Base-by-base conservation (phyloP, 371 early-diverging fungal genomes). In the Mortierella sp. region DNA sequence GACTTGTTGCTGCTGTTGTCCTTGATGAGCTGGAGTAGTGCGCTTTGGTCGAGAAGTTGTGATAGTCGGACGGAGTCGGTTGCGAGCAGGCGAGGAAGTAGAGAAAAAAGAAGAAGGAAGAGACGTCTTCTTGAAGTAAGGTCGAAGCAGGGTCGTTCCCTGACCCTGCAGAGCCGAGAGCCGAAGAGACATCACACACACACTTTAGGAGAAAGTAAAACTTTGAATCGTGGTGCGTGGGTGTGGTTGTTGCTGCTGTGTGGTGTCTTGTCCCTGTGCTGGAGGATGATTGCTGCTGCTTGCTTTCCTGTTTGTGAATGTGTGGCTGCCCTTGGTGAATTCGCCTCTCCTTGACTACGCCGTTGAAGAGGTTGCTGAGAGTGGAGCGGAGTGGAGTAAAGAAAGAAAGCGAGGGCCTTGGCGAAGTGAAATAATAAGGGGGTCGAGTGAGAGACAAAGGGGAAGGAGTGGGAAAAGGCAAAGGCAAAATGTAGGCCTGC, bases 141-240 rank as follows among this genome's bases (percentile, higher is more conserved):
- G 74, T 34, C 54, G 73, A 34, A 44, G 24, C 70, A 37, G 21
- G 54, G 50, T 64, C 37, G 19, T 37, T 43, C 64, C 54, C 21
- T 43, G 71, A 21, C 67, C 14, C 71, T 71, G 74, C 43, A 76
- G 83, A 71, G 74, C 74, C 71, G 83, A 73, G 83, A 83, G 77
- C 72, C 69, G 74, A 74, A 76, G 83, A 37, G 83, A 76, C 83
- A 83, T 82, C 34, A 14, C 31, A 31, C 5, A 28, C 31, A 61
- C 61, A 61, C 61, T 61, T 61, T 61, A 61, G 61, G 31, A 28
- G 11, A 61, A 31, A 31, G 61, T 24, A 26, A 61, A 61, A 61
- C 61, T 31, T 31, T 61, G 14, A 43, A 34, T 24, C 46, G 44
- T 69, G 40, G 28, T 40, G 50, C 16, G 50, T 9, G 50, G 3